Conservation (phyloP, 2,329 filamentous ascomycete genomes). For the Talaromyces sp. region DNA sequence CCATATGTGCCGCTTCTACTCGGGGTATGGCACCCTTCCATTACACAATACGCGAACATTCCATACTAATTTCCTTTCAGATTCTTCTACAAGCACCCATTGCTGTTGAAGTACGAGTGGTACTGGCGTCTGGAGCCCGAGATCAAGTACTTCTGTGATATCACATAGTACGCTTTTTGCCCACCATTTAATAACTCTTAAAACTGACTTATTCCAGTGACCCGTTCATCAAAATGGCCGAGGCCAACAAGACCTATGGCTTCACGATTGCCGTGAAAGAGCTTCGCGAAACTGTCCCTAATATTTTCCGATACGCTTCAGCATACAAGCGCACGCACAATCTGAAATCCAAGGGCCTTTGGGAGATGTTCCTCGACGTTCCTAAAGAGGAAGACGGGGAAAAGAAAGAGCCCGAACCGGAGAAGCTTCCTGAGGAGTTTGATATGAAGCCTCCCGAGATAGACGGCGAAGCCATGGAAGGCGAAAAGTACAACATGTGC, state of each 20-base stretch:
- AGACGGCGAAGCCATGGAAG: conserved; percentile 90
- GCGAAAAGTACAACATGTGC: conserved; percentile 99
- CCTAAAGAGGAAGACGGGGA: conserved; percentile 45
- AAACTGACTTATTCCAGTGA: conserved; percentile 54
- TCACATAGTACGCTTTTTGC: conserved; percentile 73
- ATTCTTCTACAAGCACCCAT: conserved; percentile 95
- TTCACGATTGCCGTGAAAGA: conserved; percentile 99
- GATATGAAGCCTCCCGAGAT: conserved; percentile 60
- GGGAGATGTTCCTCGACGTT: conserved; percentile 97
- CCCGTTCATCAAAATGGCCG: conserved; percentile 91
- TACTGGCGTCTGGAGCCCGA: conserved; percentile 99
- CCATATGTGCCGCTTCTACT: conserved; percentile 99
- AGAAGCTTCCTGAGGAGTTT: conserved; percentile 71
- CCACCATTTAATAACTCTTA: too few species aligned
- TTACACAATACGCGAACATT: not conserved
- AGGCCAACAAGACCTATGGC: conserved; percentile 93
- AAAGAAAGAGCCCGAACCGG: conserved; percentile 48
- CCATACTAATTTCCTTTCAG: conserved; percentile 34
- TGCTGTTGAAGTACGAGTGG: conserved; percentile 96
- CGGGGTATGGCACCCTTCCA: conserved; percentile 55
- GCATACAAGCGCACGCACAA: conserved; percentile 94
- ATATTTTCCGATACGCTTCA: conserved; percentile 98
- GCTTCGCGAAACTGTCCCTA: conserved; percentile 92
- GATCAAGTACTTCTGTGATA: conserved; percentile 99
- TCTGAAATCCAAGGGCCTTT: conserved; percentile 82